Conservation (phyloP, 2,329 filamentous ascomycete genomes). For the Alternaria panax region DNA sequence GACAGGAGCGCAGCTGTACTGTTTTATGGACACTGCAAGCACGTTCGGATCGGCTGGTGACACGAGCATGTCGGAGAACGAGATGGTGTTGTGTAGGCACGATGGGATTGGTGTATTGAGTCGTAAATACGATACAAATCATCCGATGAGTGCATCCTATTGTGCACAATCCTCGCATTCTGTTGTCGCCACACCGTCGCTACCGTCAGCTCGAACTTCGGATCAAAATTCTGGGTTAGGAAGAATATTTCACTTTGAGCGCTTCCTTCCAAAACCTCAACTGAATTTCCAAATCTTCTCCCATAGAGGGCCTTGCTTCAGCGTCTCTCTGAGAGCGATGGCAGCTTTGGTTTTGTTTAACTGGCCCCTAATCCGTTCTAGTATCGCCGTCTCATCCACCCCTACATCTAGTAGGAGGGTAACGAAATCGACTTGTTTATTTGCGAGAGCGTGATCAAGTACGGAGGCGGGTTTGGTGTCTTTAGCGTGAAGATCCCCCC, state of each 20-base stretch:
- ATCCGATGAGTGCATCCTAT: background rate
- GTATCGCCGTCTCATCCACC: slow-evolving; percentile 20
- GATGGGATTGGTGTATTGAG: background rate
- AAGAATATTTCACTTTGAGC: background rate
- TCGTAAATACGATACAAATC: background rate
- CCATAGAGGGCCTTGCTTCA: background rate
- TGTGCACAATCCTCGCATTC: background rate
- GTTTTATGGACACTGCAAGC: background rate
- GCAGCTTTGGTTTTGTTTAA: slow-evolving; percentile 19
- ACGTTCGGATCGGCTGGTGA: background rate
- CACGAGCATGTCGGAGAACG: slow-evolving; percentile 2
- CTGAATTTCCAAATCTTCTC: background rate
- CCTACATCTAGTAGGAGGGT: slow-evolving; percentile 15
- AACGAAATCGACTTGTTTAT: slow-evolving; percentile 21
- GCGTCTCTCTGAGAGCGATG: slow-evolving; percentile 9
- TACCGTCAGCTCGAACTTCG: background rate
- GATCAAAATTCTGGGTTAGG: background rate
- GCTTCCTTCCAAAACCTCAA: background rate
- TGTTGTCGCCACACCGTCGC: background rate
- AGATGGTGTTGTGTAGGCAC: background rate
- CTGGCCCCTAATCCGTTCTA: slow-evolving; percentile 7
- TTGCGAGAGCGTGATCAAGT: slow-evolving; percentile 24
- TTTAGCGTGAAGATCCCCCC: slow-evolving; percentile 26
- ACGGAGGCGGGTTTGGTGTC: slow-evolving; percentile 23
- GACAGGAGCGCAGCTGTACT: background rate